Conservation (phyloP, 352 stramenopile genomes). For the Proteromonas lacertae region DNA sequence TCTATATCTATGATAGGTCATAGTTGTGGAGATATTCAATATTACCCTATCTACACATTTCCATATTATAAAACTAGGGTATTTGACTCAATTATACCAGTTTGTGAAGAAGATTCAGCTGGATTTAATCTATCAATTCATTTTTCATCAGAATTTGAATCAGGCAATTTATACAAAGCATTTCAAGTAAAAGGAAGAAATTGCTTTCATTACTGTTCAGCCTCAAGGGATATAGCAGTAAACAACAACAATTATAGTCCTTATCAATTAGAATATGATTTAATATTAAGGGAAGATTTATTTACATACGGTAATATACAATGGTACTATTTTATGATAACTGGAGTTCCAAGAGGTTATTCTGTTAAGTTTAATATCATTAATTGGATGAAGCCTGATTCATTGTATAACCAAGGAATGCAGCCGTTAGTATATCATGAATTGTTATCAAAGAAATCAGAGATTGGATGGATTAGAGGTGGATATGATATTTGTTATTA, state of each 20-base stretch:
- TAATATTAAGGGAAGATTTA: constrained; percentile 4
- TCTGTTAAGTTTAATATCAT: constrained; percentile 34
- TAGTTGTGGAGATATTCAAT: too few relatives aligned
- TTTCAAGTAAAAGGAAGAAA: neutral
- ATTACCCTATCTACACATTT: too few relatives aligned
- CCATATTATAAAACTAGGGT: too few relatives aligned
- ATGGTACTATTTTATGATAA: constrained; percentile 41
- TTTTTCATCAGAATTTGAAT: constrained; percentile 8
- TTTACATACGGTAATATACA: constrained; percentile 22
- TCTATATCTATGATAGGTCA: too few relatives aligned
- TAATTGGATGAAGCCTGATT: constrained; percentile 39
- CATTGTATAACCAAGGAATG: constrained; percentile 45
- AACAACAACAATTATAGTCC: neutral
- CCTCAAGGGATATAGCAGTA: neutral
- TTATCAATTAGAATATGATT: constrained; percentile 7
- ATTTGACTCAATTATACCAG: too few relatives aligned
- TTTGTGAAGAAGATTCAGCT: too few relatives aligned
- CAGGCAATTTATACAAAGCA: constrained; percentile 5
- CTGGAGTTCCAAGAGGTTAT: neutral
- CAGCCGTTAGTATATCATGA: constrained; percentile 27
- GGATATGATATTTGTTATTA: constrained; percentile 38
- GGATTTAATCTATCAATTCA: too few relatives aligned
- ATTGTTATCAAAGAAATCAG: constrained; percentile 6
- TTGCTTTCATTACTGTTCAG: neutral
- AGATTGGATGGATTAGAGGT: constrained; percentile 21